Evolutionary conservation across 2,329 filamentous ascomycete species (phyloP).

Genomic region (Sporothrix pallida): DNA sequence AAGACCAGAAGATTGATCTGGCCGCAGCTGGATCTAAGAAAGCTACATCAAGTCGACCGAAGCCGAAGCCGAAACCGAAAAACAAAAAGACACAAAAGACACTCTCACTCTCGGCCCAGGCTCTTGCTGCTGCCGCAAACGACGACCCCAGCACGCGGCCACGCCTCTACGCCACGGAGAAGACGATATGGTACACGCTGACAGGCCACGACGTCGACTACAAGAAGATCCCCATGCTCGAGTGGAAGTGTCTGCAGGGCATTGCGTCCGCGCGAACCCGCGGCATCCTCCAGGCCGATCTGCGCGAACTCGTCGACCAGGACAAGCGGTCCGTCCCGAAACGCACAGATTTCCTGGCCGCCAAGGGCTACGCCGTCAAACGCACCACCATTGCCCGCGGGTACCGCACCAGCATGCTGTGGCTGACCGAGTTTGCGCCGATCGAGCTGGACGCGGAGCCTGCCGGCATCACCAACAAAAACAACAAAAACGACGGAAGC

Average conservation of each 20-base stretch:
- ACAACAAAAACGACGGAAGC: not conserved
- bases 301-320: slow-evolving; percentile 62
- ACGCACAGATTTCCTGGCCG: slow-evolving; percentile 62
- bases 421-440: slow-evolving; percentile 62
- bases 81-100: not conserved
- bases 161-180: slow-evolving; percentile 57
- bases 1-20: not conserved
- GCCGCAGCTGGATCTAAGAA: not conserved
- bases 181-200: slow-evolving; percentile 64
- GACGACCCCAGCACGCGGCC: slow-evolving; percentile 39
- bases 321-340: slow-evolving; percentile 69
- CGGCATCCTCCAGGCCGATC: slow-evolving; percentile 66
- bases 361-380: slow-evolving; percentile 68
- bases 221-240: slow-evolving; percentile 62
- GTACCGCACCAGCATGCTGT: slow-evolving; percentile 67
- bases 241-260: slow-evolving; percentile 64
- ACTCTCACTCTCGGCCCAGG: not conserved
- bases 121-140: slow-evolving; percentile 1
- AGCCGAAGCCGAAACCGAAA: not conserved
- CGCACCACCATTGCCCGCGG: slow-evolving; percentile 63
- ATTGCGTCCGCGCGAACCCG: slow-evolving; percentile 60
- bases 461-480: not conserved
- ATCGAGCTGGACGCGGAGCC: slow-evolving; percentile 47
- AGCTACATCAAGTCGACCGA: not conserved
- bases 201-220: slow-evolving; percentile 65